A percentile compares a stretch with the other conserved stretches of the same genome.
These are phyloP conservation scores for Quercus tomentella DNA, from an alignment of 331 rosid genomes.

Conservation along the genomic window DNA sequence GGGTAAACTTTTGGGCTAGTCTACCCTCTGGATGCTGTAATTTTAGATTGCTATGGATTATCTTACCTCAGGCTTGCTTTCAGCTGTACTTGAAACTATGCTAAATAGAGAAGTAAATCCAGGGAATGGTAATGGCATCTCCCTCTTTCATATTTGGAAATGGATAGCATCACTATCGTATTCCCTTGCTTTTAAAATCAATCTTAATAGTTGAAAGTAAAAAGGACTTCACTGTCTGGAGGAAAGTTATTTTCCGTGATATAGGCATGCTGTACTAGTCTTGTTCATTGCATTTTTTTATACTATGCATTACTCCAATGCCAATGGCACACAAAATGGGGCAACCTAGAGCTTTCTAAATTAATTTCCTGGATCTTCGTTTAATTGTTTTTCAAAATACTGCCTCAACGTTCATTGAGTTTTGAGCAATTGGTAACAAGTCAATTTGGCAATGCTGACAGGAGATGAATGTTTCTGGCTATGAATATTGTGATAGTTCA, in stretches of 20 bases:
- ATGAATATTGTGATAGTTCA: slow-evolving; percentile 7
- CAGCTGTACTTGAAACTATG: background rate
- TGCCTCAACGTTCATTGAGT: background rate
- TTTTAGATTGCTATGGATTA: background rate
- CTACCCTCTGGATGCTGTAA: slow-evolving; percentile 3
- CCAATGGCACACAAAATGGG: background rate
- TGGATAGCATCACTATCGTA: background rate
- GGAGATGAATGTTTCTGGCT: slow-evolving; percentile 3
- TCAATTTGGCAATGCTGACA: slow-evolving; percentile 3
- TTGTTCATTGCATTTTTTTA: background rate
- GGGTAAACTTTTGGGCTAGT: slow-evolving; percentile 43
- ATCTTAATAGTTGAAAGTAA: background rate
- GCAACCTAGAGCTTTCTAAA: background rate
- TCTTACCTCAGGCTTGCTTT: slow-evolving; percentile 12
- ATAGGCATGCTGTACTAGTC: background rate
- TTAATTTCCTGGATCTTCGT: background rate
- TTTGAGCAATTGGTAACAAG: background rate
- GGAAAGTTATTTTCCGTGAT: slow-evolving; percentile 5
- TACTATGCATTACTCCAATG: background rate
- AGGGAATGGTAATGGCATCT: slow-evolving; percentile 8
- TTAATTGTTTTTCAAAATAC: background rate
- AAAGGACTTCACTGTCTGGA: slow-evolving; percentile 4
- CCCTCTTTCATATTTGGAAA: background rate
- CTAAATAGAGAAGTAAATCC: slow-evolving; percentile 14
- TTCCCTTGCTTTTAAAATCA: background rate